phyloP scores from a whole-genome alignment of 768 basidiomycete genomes.

The Jaapia argillacea region DNA sequence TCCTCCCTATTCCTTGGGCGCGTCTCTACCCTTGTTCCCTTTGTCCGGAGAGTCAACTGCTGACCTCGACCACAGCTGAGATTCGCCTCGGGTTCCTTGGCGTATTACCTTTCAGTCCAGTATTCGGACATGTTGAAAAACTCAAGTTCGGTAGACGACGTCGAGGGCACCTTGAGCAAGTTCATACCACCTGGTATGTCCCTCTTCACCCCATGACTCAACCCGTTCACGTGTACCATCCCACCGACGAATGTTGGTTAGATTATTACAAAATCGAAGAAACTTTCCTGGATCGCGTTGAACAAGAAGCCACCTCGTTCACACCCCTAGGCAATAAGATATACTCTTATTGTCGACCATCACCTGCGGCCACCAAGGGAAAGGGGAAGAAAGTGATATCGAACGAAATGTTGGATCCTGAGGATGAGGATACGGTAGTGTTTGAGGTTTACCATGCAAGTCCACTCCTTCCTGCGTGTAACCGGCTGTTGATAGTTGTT shows the following conservation, averaged over 20 bases:
- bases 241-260: conserved; percentile 15
- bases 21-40: no score
- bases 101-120: conserved; percentile 60
- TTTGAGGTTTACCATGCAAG: conserved; percentile 90
- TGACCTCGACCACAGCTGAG: conserved; percentile 51
- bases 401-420: conserved; percentile 28
- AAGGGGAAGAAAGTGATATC: conserved; percentile 34
- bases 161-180: conserved; percentile 63
- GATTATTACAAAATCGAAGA: conserved; percentile 63
- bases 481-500: conserved; percentile 1
- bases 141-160: conserved; percentile 74
- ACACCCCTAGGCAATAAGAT: conserved; percentile 69
- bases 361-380: conserved; percentile 37
- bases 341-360: conserved; percentile 62
- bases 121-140: conserved; percentile 58
- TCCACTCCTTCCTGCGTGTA: conserved; percentile 5
- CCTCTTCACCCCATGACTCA: no score
- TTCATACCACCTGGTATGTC: conserved; percentile 69
- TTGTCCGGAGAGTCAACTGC: no score
- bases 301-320: conserved; percentile 71
- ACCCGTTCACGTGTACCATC: not conserved
- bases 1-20: not conserved
- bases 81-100: conserved; percentile 82
- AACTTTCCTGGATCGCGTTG: conserved; percentile 59
- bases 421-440: conserved; percentile 52